Percentiles rank a stretch among this genome's conserved stretches.
These are phyloP conservation scores for Erythrophleum ivorense DNA, from an alignment of 331 rosid species.

Conservation along the genomic window DNA sequence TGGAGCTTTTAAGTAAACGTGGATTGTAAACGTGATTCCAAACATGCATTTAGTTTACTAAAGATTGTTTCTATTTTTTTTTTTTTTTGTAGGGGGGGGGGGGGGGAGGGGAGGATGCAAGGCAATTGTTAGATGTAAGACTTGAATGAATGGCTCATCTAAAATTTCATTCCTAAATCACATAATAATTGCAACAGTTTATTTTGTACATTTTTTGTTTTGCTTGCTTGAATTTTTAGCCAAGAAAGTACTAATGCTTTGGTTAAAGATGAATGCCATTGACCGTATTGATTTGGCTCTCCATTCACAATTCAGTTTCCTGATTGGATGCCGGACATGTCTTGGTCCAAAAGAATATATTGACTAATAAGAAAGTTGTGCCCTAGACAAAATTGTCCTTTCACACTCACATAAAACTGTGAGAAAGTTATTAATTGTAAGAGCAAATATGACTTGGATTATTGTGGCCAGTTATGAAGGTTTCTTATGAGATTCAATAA, in stretches of 20 bases:
- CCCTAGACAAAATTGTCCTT: neutral
- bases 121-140: neutral
- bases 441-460: no score
- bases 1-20: no score
- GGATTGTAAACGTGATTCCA: no score
- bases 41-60: neutral
- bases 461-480: no score
- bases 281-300: neutral
- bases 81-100: neutral
- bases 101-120: neutral
- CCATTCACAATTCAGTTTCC: neutral
- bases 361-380: neutral
- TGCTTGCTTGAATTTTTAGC: neutral
- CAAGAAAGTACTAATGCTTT: neutral
- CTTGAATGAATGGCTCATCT: neutral
- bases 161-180: neutral
- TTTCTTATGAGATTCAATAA: neutral
- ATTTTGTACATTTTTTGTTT: neutral
- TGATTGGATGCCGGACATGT: neutral
- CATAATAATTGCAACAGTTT: neutral
- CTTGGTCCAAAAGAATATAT: conserved; percentile 11
- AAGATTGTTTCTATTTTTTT: neutral
- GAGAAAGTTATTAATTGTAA: neutral
- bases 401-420: neutral
- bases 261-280: neutral